Percentiles rank a stretch among this genome's conserved stretches.
Conservation (phyloP, 352 stramenopile genomes). For the Globisporangium splendens region DNA sequence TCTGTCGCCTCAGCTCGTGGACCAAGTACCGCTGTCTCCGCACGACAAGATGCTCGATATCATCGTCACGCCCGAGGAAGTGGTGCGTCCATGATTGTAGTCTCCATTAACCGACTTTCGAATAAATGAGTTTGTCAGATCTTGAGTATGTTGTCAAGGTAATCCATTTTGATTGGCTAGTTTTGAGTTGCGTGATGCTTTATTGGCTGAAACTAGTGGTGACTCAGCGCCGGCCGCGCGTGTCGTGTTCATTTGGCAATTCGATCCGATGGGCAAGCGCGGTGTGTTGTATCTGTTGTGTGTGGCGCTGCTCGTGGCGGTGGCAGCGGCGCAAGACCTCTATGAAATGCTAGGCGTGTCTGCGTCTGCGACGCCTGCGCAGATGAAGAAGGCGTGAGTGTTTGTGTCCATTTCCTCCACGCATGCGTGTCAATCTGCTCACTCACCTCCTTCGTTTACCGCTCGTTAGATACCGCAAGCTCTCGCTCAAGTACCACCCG, state of each 20-base stretch:
- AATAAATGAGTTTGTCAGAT: neutral
- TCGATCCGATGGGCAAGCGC: neutral
- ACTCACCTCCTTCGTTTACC: neutral
- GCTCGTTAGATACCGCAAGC: conserved; percentile 77
- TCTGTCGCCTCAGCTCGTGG: conserved; percentile 51
- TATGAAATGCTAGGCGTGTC: conserved; percentile 69
- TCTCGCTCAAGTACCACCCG: conserved; percentile 93
- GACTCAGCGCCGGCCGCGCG: neutral
- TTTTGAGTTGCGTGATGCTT: neutral
- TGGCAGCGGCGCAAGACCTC: conserved; percentile 47
- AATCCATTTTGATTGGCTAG: neutral
- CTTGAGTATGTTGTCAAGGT: neutral
- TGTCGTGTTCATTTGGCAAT: neutral
- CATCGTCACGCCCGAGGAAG: conserved; percentile 59
- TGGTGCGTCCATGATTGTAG: conserved; percentile 21
- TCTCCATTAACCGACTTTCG: neutral
- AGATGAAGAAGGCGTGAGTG: conserved; percentile 74
- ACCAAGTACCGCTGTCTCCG: conserved; percentile 51
- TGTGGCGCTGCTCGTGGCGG: conserved; percentile 35
- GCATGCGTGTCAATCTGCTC: neutral
- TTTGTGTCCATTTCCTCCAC: neutral
- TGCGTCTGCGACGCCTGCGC: conserved; percentile 38
- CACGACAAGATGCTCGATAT: conserved; percentile 70
- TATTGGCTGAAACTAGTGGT: neutral
- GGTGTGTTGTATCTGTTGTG: conserved; percentile 20